Conservation (phyloP, 345 rosid species). For the Brassica cretica region DNA sequence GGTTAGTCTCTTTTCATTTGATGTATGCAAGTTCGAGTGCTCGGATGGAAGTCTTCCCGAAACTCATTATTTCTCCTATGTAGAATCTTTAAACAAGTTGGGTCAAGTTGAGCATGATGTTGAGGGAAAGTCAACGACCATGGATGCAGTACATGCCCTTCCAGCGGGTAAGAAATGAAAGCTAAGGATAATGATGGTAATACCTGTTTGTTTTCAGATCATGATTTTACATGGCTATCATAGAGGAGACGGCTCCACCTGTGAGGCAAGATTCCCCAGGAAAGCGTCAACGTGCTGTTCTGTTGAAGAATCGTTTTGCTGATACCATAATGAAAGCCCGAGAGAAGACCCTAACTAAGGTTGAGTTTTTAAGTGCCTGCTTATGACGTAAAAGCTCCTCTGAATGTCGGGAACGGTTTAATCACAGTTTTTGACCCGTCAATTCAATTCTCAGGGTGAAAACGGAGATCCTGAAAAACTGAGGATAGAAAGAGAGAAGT, state of each 20-base stretch:
- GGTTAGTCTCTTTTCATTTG: slow-evolving; percentile 47
- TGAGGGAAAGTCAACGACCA: slow-evolving; percentile 43
- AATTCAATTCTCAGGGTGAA: slow-evolving; percentile 56
- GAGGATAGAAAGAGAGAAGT: slow-evolving; percentile 70
- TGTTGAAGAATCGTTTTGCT: slow-evolving; percentile 82
- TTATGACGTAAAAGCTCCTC: neutral
- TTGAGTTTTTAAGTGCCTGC: slow-evolving; percentile 24
- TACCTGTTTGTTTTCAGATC: slow-evolving; percentile 50
- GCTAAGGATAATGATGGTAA: slow-evolving; percentile 45
- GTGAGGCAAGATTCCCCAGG: slow-evolving; percentile 86
- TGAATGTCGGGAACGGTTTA: slow-evolving; percentile 6
- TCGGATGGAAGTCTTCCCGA: slow-evolving; percentile 23
- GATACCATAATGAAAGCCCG: slow-evolving; percentile 90
- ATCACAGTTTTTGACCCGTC: slow-evolving; percentile 19
- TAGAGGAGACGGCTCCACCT: slow-evolving; percentile 78
- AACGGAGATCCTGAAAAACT: slow-evolving; percentile 78
- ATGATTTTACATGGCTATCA: slow-evolving; percentile 55
- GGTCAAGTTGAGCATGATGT: slow-evolving; percentile 45
- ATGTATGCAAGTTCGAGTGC: slow-evolving; percentile 9
- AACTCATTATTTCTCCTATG: slow-evolving; percentile 28
- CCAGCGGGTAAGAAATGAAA: slow-evolving; percentile 74
- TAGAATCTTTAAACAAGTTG: slow-evolving; percentile 51
- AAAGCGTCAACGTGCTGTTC: slow-evolving; percentile 80
- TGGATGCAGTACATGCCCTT: slow-evolving; percentile 47
- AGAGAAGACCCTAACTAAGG: slow-evolving; percentile 84